Conservation (phyloP, 2,329 filamentous ascomycete species). For the Fusarium phyllophilum region DNA sequence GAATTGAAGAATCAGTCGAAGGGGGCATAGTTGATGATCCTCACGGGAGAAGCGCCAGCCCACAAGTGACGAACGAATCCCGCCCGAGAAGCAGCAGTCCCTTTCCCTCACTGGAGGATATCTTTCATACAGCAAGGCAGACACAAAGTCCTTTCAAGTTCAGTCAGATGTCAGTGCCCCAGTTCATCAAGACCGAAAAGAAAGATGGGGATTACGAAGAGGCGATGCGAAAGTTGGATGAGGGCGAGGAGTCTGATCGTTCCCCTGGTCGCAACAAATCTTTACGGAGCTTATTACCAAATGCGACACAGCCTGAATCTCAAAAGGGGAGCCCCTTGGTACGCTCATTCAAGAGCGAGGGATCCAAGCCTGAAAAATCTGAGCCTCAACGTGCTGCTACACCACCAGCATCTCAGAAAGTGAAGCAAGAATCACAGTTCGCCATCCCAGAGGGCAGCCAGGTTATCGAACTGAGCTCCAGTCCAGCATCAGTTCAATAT, state of each 20-base stretch:
- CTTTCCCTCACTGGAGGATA: conserved; percentile 50
- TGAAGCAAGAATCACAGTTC: conserved; percentile 37
- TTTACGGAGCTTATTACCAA: conserved; percentile 46
- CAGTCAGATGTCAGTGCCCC: conserved; percentile 40
- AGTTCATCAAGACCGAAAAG: conserved; percentile 40
- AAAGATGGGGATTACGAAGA: conserved; percentile 55
- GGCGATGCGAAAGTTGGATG: conserved; percentile 56
- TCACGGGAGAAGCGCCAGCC: conserved; percentile 24
- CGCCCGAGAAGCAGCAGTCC: conserved; percentile 47
- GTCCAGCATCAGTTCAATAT: conserved; percentile 33
- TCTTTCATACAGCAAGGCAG: conserved; percentile 55
- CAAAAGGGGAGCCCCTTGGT: background rate
- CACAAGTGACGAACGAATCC: conserved; percentile 29
- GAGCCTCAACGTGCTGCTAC: conserved; percentile 7
- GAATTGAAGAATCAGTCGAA: conserved; percentile 35
- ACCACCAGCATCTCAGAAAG: conserved; percentile 21
- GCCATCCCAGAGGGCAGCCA: conserved; percentile 46
- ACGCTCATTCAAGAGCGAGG: conserved; percentile 9
- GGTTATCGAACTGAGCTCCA: conserved; percentile 47
- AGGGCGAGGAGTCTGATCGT: conserved; percentile 45
- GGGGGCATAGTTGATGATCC: conserved; percentile 35
- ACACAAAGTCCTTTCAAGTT: conserved; percentile 50
- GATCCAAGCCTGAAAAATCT: background rate
- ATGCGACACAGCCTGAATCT: conserved; percentile 46
- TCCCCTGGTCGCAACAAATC: conserved; percentile 40